A percentile compares a stretch with the other conserved stretches of the same genome.
Evolutionary conservation across 257 asterid genomes (phyloP).

Genomic region (Euphrasia confusa): DNA sequence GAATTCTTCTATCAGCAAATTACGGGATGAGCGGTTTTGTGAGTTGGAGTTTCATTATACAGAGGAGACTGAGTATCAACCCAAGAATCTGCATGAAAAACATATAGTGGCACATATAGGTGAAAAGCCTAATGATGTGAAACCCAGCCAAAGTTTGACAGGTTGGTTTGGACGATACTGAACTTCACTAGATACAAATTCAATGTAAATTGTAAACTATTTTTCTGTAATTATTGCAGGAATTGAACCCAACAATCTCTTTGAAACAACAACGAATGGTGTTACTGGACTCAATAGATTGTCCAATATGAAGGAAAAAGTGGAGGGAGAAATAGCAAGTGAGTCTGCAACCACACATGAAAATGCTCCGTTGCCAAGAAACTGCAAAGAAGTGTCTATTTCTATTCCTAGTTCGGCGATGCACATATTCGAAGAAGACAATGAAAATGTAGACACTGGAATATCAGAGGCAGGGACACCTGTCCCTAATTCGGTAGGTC

Average conservation of each 20-base stretch:
- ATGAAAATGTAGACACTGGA: constrained; percentile 11
- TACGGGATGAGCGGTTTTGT: constrained; percentile 22
- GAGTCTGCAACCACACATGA: constrained; percentile 12
- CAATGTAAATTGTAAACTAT: constrained; percentile 11
- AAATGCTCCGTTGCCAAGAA: constrained; percentile 18
- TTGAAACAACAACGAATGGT: constrained; percentile 24
- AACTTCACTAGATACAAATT: background rate
- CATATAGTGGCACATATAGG: constrained; percentile 9
- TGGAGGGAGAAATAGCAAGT: constrained; percentile 24
- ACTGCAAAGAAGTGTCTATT: constrained; percentile 5
- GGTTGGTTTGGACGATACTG: constrained; percentile 22
- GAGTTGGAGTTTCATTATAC: constrained; percentile 21
- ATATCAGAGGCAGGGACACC: constrained; percentile 11
- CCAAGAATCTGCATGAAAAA: background rate
- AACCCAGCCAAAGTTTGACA: constrained; percentile 29
- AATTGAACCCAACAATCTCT: constrained; percentile 30
- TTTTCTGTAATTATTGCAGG: constrained; percentile 27
- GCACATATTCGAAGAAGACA: constrained; percentile 22
- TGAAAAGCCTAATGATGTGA: constrained; percentile 21
- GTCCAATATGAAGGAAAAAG: constrained; percentile 18
- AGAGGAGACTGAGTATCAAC: constrained; percentile 21
- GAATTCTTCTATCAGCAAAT: constrained; percentile 18
- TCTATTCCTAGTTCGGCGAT: constrained; percentile 21
- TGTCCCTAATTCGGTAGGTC: constrained; percentile 8
- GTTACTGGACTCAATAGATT: constrained; percentile 13